A percentile compares a stretch with the other conserved stretches of the same genome.
phyloP scores from a whole-genome alignment of 108 stramenopile species.

The Bacterosira constricta region DNA sequence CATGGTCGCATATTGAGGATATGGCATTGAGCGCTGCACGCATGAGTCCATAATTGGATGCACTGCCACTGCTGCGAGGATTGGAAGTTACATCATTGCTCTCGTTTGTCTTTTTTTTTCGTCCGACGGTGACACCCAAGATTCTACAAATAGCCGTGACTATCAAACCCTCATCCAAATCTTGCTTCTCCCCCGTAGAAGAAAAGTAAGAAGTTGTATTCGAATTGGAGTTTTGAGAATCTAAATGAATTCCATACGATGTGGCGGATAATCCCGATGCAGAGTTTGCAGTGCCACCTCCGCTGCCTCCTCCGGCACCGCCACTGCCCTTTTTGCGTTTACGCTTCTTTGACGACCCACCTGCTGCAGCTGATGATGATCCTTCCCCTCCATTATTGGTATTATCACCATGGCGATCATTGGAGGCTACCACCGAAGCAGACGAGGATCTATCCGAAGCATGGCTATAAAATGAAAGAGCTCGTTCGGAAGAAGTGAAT shows the following conservation, averaged over 20 bases:
- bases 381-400: too few relatives aligned
- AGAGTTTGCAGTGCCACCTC: background rate
- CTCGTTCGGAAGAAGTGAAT: background rate
- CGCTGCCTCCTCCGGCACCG: background rate
- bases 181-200: background rate
- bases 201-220: background rate
- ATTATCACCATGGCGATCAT: background rate
- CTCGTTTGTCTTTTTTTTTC: slow-evolving; percentile 4
- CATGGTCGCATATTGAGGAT: slow-evolving; percentile 21
- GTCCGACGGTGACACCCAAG: slow-evolving; percentile 26
- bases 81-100: background rate
- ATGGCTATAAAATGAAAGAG: background rate
- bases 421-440: background rate
- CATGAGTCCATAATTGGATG: background rate
- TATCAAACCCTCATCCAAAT: slow-evolving; percentile 28
- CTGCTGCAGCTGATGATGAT: background rate
- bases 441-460: background rate
- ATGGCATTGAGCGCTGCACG: slow-evolving; percentile 8
- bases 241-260: slow-evolving; percentile 23
- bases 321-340: slow-evolving; percentile 5
- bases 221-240: slow-evolving; percentile 5
- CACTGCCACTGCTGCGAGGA: background rate
- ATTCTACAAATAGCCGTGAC: slow-evolving; percentile 24
- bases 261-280: slow-evolving; percentile 13
- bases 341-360: background rate